Percentiles rank a stretch among this genome's conserved stretches.
Evolutionary conservation across 257 asterid genomes (phyloP).

Genomic region (Pogostemon cablin): DNA sequence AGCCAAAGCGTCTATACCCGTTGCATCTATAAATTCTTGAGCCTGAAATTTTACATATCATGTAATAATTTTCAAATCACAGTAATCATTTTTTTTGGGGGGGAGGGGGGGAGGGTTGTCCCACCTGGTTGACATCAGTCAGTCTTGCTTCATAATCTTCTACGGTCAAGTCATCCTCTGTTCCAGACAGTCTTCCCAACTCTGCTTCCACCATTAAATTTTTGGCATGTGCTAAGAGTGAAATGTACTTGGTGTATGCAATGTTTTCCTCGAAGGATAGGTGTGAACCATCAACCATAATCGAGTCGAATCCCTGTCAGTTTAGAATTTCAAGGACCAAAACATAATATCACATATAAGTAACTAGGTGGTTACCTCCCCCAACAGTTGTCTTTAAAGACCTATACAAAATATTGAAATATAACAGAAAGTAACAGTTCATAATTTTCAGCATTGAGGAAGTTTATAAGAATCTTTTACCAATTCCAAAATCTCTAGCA

Average conservation of each 20-base stretch:
- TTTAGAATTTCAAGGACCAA: slow-evolving; percentile 25
- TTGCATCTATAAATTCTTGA: slow-evolving; percentile 76
- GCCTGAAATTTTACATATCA: slow-evolving; percentile 64
- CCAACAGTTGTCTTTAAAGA: too few species aligned
- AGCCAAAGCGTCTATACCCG: slow-evolving; percentile 94
- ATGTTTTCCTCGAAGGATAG: slow-evolving; percentile 73
- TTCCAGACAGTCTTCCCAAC: slow-evolving; percentile 96
- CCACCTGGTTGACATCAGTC: slow-evolving; percentile 86
- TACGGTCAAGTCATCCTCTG: slow-evolving; percentile 91
- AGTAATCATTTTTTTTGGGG: background rate
- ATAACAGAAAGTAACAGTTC: background rate
- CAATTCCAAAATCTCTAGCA: slow-evolving; percentile 82
- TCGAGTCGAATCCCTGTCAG: slow-evolving; percentile 85
- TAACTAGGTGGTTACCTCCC: background rate
- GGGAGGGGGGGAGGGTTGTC: background rate
- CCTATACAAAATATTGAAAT: background rate
- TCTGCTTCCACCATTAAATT: slow-evolving; percentile 88
- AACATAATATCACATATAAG: slow-evolving; percentile 19
- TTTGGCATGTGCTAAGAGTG: slow-evolving; percentile 62
- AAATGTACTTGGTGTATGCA: slow-evolving; percentile 72
- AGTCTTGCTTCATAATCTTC: slow-evolving; percentile 89
- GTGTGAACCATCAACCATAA: slow-evolving; percentile 97
- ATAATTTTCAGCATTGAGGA: slow-evolving; percentile 10
- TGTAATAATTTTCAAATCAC: slow-evolving; percentile 23
- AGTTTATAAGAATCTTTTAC: slow-evolving; percentile 47